A percentile compares a stretch with the other conserved stretches of the same genome.
These are phyloP conservation scores for Boechera retrofracta DNA, from an alignment of 345 rosid genomes.

Conservation along the genomic window DNA sequence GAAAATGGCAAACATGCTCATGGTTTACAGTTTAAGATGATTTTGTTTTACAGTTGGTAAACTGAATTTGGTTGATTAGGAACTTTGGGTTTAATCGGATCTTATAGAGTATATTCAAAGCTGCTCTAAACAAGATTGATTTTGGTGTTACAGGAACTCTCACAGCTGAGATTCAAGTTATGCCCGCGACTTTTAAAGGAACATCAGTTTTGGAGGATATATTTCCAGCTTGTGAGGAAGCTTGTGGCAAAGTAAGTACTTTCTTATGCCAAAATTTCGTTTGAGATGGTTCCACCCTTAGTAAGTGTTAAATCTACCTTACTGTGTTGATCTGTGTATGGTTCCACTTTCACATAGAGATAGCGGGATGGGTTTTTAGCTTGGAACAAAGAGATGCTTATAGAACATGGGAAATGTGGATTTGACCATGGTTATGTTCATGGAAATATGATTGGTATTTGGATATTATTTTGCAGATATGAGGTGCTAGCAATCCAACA, in stretches of 20 bases:
- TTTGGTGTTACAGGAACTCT: constrained; percentile 63
- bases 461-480: constrained; percentile 32
- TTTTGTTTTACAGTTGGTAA: neutral
- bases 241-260: constrained; percentile 67
- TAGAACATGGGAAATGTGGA: neutral
- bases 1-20: constrained; percentile 11
- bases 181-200: constrained; percentile 87
- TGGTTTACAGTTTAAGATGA: neutral
- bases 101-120: neutral
- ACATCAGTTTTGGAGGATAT: constrained; percentile 79
- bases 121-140: constrained; percentile 18
- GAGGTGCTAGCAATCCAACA: constrained; percentile 45
- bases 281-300: constrained; percentile 9
- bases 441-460: neutral
- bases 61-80: neutral
- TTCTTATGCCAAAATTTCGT: neutral
- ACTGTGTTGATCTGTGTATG: neutral
- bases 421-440: neutral
- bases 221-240: constrained; percentile 72
- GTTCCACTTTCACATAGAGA: neutral
- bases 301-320: neutral
- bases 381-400: neutral
- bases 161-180: constrained; percentile 75
- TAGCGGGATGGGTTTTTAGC: neutral
- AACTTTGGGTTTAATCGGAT: neutral